Evolutionary conservation across 2,329 filamentous ascomycete species (phyloP).

Genomic region (Furcasterigmium furcatum): DNA sequence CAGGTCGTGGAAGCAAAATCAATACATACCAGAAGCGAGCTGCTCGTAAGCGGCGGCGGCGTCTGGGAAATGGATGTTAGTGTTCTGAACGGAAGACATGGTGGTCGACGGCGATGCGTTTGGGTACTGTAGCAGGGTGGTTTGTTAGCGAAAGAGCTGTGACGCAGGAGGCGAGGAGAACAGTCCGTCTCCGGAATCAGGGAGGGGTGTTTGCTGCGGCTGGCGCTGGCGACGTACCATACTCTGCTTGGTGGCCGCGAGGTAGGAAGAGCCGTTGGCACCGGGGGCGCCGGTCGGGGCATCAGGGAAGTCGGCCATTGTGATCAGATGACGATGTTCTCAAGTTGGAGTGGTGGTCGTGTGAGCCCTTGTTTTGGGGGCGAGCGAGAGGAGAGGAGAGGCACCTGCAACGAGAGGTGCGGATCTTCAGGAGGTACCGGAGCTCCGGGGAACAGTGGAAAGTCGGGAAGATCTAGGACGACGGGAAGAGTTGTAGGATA

Average conservation of each 20-base stretch:
- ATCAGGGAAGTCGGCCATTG: conserved; percentile 40
- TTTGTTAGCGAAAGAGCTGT: conserved; percentile 20
- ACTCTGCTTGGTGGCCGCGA: conserved; percentile 50
- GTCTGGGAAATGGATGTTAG: conserved; percentile 36
- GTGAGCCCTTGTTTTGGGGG: background rate
- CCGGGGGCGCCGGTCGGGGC: conserved; percentile 22
- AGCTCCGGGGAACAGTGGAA: too few relatives aligned
- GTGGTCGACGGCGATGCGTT: too few relatives aligned
- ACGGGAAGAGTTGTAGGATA: background rate
- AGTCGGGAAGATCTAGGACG: background rate
- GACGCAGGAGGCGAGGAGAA: background rate
- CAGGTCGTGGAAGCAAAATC: background rate
- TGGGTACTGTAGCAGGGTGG: too few relatives aligned
- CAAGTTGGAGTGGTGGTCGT: conserved; percentile 16
- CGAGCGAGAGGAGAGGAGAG: background rate
- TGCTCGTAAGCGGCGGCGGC: conserved; percentile 45
- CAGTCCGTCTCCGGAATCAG: background rate
- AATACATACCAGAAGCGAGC: conserved; percentile 41
- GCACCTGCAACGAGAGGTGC: too few relatives aligned
- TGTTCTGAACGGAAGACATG: too few relatives aligned
- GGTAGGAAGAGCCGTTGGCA: conserved; percentile 43
- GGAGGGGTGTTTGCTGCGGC: background rate
- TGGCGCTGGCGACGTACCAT: conserved; percentile 38
- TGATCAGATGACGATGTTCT: conserved; percentile 14
- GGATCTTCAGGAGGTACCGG: background rate